Evolutionary conservation across 768 basidiomycete genomes (phyloP), one percentile per base, ranked within the genome.

Genomic region (Sporobolomyces roseus): DNA sequence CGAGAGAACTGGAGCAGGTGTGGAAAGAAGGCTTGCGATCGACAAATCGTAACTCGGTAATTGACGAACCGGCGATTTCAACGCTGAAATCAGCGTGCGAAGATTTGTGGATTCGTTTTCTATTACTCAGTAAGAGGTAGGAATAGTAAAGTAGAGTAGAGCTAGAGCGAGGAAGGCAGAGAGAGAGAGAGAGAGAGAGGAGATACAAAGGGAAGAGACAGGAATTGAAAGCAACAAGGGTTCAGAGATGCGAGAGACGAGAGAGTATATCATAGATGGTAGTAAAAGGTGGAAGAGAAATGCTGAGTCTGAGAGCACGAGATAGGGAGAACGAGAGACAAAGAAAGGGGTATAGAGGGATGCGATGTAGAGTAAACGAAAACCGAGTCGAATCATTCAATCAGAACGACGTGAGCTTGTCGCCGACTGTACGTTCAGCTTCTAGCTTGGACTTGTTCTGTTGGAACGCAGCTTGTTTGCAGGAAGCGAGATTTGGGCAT

Each of bases 371-470:
- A 23, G 45, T 13, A 23, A 23, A 46, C 7, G 45, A 46, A 46
- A 46, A 9, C 60, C 30, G 69, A n/a, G 88, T 88, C 53, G 85
- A 87, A 66, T 87, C 87, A 9, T 41, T 41, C 38, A 9, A 41
- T 60, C 33, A 73, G 27, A 88, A 88, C 53, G 85, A 87, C 65
- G 87, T 87, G 84, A 93, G 87, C 86, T 91, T 92, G 77, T 88
- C 81, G 38, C 87, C 87, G 41, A 89, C 87, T 25, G 91, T 93
- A 80, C 88, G 86, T 80, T 93, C 91, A 74, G 86, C 86, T 83
- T 91, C 90, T 65, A 93, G 81, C 81, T 89, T 89, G 60, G 81
- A 54, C 85, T 92, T 91, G 83, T 93, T 92, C 76, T 85, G 83
- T 73, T 90, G 86, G 77, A 91, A 93, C 25, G 91, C 91, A 79